Evolutionary conservation across 768 basidiomycete genomes (phyloP).

Genomic region (Lepiota venenata): DNA sequence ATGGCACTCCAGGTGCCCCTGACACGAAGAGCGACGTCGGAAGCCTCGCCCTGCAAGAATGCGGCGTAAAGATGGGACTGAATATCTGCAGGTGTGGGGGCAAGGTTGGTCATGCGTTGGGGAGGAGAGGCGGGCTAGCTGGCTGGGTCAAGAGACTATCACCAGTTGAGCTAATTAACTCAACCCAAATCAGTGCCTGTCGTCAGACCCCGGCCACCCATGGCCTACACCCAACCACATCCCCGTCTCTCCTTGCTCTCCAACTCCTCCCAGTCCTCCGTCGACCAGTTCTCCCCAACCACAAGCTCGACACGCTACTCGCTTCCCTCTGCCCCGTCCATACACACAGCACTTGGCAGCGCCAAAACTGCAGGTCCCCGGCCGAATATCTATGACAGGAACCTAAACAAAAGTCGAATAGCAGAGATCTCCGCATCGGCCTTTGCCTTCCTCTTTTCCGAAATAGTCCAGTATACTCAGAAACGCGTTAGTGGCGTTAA

Average conservation of each 20-base stretch:
- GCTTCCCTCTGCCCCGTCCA: conserved; percentile 52
- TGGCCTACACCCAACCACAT: conserved; percentile 61
- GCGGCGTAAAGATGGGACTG: conserved; percentile 76
- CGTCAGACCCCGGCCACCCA: conserved; percentile 15
- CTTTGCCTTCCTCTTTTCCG: conserved; percentile 89
- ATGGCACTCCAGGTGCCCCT: conserved; percentile 62
- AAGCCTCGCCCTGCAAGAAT: conserved; percentile 66
- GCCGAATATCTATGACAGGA: conserved; percentile 84
- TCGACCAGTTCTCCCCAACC: conserved; percentile 53
- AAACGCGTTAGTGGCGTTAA: conserved; percentile 92
- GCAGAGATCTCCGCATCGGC: conserved; percentile 82
- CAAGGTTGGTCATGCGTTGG: conserved; percentile 33
- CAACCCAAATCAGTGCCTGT: not conserved
- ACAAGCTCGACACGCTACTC: conserved; percentile 69
- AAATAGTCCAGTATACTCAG: conserved; percentile 94
- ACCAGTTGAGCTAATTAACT: not conserved
- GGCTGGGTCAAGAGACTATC: not conserved
- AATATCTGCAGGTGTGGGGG: conserved; percentile 50
- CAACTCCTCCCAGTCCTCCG: conserved; percentile 50
- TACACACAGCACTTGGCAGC: conserved; percentile 36
- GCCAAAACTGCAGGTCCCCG: conserved; percentile 40
- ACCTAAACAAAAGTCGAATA: conserved; percentile 81
- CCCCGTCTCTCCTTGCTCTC: conserved; percentile 69
- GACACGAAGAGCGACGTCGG: conserved; percentile 76
- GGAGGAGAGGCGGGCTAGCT: conserved; percentile 10